phyloP scores from a whole-genome alignment of 345 rosid genomes.

The Pistacia vera region DNA sequence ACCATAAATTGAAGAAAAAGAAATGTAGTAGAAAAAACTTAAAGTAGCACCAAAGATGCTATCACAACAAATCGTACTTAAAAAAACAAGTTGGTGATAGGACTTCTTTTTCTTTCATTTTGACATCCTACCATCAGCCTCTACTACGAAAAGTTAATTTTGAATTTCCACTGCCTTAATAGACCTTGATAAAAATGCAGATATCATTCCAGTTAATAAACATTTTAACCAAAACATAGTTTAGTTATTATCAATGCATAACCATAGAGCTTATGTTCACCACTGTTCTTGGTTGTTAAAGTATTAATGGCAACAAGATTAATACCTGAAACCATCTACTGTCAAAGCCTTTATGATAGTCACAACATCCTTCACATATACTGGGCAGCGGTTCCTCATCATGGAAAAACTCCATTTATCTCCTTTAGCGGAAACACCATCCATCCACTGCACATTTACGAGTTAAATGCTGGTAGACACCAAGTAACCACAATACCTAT shows the following conservation, averaged over 20 bases:
- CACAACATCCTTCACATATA: constrained; percentile 81
- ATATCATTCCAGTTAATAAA: background rate
- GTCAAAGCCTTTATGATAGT: constrained; percentile 42
- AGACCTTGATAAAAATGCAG: background rate
- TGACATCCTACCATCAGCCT: background rate
- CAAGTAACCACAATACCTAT: background rate
- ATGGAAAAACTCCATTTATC: constrained; percentile 64
- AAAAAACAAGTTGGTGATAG: background rate
- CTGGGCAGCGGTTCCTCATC: constrained; percentile 94
- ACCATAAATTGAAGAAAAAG: background rate
- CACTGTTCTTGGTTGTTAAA: background rate
- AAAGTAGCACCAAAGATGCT: background rate
- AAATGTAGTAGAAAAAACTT: background rate
- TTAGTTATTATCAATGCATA: background rate
- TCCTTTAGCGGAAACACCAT: constrained; percentile 66
- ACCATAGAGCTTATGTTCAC: background rate
- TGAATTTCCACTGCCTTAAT: too few species aligned
- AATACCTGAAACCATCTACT: constrained; percentile 66
- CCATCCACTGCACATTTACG: constrained; percentile 72
- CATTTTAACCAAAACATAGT: background rate
- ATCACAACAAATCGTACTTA: background rate
- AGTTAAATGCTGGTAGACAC: constrained; percentile 5
- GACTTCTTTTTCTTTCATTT: background rate
- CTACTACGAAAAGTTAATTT: background rate
- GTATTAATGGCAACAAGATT: background rate